phyloP scores from a whole-genome alignment of 2,329 filamentous ascomycete species.

The Cladosporium cucumerinum region DNA sequence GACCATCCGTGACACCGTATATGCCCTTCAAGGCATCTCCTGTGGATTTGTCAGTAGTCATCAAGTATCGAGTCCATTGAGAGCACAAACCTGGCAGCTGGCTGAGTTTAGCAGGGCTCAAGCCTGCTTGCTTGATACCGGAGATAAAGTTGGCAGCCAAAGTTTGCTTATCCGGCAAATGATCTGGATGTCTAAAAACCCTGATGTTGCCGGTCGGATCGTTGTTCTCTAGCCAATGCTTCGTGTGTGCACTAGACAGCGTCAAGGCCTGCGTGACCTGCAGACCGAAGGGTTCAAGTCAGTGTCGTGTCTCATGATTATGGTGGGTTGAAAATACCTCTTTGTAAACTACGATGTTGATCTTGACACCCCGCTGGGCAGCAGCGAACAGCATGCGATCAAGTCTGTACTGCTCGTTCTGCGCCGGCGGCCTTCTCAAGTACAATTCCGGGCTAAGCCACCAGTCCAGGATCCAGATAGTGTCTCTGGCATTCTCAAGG shows the following conservation, averaged over 20 bases:
- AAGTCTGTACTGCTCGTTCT: constrained; percentile 78
- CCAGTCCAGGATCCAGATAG: constrained; percentile 72
- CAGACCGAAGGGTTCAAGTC: background rate
- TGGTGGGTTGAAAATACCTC: constrained; percentile 45
- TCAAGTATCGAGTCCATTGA: background rate
- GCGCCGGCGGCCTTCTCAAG: constrained; percentile 74
- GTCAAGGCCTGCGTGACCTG: constrained; percentile 46
- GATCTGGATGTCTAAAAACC: constrained; percentile 88
- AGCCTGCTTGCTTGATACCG: constrained; percentile 54
- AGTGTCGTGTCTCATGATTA: background rate
- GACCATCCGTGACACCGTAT: constrained; percentile 79
- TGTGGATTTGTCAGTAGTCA: background rate
- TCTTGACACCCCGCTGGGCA: constrained; percentile 76
- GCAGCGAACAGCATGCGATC: constrained; percentile 79
- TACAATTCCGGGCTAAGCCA: constrained; percentile 89
- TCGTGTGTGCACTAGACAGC: constrained; percentile 70
- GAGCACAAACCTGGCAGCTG: constrained; percentile 54
- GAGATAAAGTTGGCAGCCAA: constrained; percentile 57
- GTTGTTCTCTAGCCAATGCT: constrained; percentile 68
- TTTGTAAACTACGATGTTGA: constrained; percentile 89
- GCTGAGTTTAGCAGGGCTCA: constrained; percentile 54
- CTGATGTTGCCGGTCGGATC: constrained; percentile 74
- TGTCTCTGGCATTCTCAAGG: constrained; percentile 71
- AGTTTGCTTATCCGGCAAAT: constrained; percentile 69
- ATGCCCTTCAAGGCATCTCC: constrained; percentile 71